These are phyloP conservation scores for Setaria italica DNA, from an alignment of 202 grass and related monocot species.

Conservation along the genomic window DNA sequence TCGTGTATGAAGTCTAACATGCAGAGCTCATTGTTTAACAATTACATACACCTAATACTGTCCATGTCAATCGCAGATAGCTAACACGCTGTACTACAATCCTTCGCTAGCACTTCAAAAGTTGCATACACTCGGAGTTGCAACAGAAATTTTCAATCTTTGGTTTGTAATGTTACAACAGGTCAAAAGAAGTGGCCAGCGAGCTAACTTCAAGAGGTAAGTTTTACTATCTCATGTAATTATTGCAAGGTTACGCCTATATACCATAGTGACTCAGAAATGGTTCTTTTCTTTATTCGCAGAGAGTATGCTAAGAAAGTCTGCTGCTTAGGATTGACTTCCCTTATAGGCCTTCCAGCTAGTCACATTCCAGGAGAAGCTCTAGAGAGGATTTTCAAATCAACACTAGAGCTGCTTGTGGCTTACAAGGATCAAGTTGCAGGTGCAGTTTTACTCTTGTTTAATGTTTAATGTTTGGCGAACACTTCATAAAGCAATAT, in stretches of 20 bases:
- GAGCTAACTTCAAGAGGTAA: conserved; percentile 81
- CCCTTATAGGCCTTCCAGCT: conserved; percentile 77
- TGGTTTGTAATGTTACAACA: conserved; percentile 91
- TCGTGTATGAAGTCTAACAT: background rate
- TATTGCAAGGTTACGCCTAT: conserved; percentile 17
- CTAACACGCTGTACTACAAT: conserved; percentile 89
- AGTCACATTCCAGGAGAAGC: conserved; percentile 79
- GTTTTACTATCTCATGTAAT: conserved; percentile 20
- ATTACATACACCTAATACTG: conserved; percentile 1
- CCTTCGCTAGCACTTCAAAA: conserved; percentile 69
- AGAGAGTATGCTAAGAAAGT: conserved; percentile 93
- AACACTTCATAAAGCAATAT: conserved; percentile 9
- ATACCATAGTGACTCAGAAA: conserved; percentile 34
- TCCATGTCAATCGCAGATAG: conserved; percentile 56
- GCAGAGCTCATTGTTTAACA: background rate
- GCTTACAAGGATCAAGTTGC: conserved; percentile 92
- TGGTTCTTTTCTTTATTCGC: conserved; percentile 48
- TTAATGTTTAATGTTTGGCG: conserved; percentile 4
- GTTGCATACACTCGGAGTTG: conserved; percentile 74
- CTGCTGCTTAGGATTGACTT: conserved; percentile 85
- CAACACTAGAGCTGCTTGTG: conserved; percentile 81
- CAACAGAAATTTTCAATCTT: conserved; percentile 70
- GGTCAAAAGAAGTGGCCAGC: conserved; percentile 70
- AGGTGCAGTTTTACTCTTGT: conserved; percentile 53
- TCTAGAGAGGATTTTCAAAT: conserved; percentile 76